A percentile compares a stretch with the other conserved stretches of the same genome.
phyloP scores from a whole-genome alignment of 495 filamentous ascomycete genomes.

The Penicillium verhagenii region DNA sequence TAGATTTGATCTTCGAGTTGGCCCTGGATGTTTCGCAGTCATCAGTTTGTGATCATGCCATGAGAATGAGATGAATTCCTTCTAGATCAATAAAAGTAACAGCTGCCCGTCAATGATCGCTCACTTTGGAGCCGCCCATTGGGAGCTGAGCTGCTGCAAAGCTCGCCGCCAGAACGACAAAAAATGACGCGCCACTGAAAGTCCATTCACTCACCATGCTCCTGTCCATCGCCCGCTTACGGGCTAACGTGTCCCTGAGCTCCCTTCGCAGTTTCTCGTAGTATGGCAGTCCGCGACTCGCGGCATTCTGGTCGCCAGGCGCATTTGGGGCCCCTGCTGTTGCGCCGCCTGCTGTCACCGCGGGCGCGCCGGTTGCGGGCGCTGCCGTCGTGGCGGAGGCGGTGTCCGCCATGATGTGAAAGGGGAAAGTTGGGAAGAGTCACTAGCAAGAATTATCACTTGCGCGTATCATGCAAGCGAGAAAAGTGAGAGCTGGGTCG shows the following conservation, averaged over 20 bases:
- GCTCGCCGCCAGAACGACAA: neutral
- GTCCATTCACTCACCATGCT: slow-evolving; percentile 50
- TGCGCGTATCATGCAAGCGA: neutral
- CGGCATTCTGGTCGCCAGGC: slow-evolving; percentile 28
- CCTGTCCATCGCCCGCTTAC: slow-evolving; percentile 66
- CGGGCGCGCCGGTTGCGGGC: slow-evolving; percentile 18
- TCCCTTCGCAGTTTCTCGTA: slow-evolving; percentile 73
- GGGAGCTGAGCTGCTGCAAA: no score
- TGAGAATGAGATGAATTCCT: no score
- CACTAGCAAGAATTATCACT: neutral
- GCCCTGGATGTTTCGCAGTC: slow-evolving; percentile 34
- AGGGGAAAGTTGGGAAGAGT: neutral
- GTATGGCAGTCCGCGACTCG: slow-evolving; percentile 58
- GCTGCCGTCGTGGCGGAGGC: slow-evolving; percentile 34
- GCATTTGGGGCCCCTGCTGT: slow-evolving; percentile 30
- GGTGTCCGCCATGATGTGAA: slow-evolving; percentile 53
- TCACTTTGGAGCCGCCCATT: neutral
- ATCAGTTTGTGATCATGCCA: neutral
- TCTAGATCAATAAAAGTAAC: no score
- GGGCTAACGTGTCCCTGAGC: slow-evolving; percentile 63
- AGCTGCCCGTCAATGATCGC: no score
- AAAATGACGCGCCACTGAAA: neutral
- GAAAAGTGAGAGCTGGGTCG: neutral
- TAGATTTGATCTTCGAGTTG: slow-evolving; percentile 80
- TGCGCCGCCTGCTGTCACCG: slow-evolving; percentile 19